Evolutionary conservation across 768 basidiomycete genomes (phyloP).

Genomic region (Sporobolomyces phaffii): DNA sequence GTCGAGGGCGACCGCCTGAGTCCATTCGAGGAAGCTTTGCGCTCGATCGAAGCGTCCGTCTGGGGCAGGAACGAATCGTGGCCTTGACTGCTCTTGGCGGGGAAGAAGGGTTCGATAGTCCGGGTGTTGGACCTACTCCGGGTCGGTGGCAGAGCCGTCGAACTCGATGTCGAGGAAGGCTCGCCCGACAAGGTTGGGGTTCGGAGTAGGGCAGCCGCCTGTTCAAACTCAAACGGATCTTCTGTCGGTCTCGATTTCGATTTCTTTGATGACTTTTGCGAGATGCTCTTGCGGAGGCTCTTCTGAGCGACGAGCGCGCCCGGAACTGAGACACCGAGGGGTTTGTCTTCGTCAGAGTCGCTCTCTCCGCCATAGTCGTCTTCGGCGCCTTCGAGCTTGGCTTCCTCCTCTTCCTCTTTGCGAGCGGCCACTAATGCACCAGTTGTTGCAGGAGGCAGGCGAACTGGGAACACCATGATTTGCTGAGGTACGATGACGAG

Average conservation of each 20-base stretch:
- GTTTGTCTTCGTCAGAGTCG: constrained; percentile 60
- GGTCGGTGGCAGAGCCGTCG: too few species aligned
- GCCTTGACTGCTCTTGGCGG: constrained; percentile 25
- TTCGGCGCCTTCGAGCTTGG: constrained; percentile 1
- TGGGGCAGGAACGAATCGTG: constrained; percentile 40
- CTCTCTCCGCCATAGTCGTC: constrained; percentile 25
- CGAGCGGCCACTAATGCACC: background rate
- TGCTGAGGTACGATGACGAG: constrained; percentile 5
- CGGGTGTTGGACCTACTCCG: too few species aligned
- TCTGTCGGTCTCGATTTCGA: background rate
- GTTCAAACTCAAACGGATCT: constrained; percentile 33
- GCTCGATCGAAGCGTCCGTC: constrained; percentile 38
- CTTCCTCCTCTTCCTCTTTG: background rate
- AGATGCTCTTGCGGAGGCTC: constrained; percentile 56
- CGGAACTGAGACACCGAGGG: constrained; percentile 74
- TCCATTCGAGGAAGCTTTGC: constrained; percentile 12
- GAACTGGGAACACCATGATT: constrained; percentile 23
- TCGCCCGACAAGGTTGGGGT: background rate
- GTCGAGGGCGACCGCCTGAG: constrained; percentile 24
- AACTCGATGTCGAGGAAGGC: too few species aligned
- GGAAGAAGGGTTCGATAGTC: too few species aligned
- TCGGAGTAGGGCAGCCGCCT: constrained; percentile 2
- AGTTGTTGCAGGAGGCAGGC: background rate
- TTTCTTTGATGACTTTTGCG: constrained; percentile 21
- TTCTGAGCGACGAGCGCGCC: constrained; percentile 75